Base-by-base conservation (phyloP, 1,284 basidiomycete genomes). In the Xerocomus amazonicus region DNA sequence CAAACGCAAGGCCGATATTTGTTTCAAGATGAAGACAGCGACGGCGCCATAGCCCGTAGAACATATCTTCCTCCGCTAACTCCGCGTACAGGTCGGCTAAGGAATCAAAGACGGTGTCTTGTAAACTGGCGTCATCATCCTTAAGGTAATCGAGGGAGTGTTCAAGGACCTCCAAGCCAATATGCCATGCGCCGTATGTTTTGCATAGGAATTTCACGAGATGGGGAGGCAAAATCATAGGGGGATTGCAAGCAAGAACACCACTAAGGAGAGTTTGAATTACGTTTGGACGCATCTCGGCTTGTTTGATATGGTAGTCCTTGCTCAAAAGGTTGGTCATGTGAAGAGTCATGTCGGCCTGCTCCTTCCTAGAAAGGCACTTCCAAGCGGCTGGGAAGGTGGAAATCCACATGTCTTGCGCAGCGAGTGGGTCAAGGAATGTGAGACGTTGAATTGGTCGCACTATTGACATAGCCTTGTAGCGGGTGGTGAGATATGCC, bases 141-240 rank as follows among this genome's bases (percentile, higher is more conserved):
- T 84, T 82, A 33, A 85, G 75, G 45, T 80, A 71, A 27, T 91
- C 87, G 50, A 90, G 73, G 34, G 88, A 88, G 35, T 80, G 74
- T 58, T 88, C 86, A n/a, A 99, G 79, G 34, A 97, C 83, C 70
- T 98, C 96, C 52, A 97, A 75, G 8, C 87, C 84, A 37, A 88
- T 83, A 68, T 98, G 90, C 96, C 97, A 99, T 13, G 92, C 92
- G 42, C 93, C 88, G 70, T 90, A 99, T 0, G 92, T 95, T 72
- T 98, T 97, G 27, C 92, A 92, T 31, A 99, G 82, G 68, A 95
- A 99, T 68, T 98, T 98, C 59, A 98, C 80, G 19, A 99, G 82
- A 62, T 97, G 90, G 12, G 97, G 96, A 9, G 97, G 97, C 7
- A 99, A 77, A 37, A 83, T 84, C 74, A 97, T 85, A 0, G 90